phyloP scores from a whole-genome alignment of 2,329 filamentous ascomycete genomes.

The Bipolaris zeicola region DNA sequence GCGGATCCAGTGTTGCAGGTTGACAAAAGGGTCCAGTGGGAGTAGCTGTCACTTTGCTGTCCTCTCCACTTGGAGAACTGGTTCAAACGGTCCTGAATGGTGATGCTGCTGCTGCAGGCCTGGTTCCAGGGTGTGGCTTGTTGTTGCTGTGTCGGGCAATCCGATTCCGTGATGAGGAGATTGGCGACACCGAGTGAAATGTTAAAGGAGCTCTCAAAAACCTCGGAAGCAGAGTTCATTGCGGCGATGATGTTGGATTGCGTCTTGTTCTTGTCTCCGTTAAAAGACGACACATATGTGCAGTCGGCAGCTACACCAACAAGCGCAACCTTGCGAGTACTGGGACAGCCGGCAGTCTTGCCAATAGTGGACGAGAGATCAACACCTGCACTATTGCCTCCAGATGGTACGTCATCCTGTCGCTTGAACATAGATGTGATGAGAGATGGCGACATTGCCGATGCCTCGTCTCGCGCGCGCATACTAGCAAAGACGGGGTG shows the following conservation, averaged over 20 bases:
- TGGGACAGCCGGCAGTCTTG: conserved; percentile 80
- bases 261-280: conserved; percentile 70
- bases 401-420: conserved; percentile 69
- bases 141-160: conserved; percentile 74
- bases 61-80: conserved; percentile 90
- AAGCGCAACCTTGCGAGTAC: conserved; percentile 86
- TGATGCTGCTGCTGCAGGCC: conserved; percentile 64
- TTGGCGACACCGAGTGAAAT: conserved; percentile 91
- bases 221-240: conserved; percentile 83
- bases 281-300: conserved; percentile 77
- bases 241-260: conserved; percentile 77
- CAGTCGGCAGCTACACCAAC: conserved; percentile 94
- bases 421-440: conserved; percentile 70
- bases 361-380: conserved; percentile 83
- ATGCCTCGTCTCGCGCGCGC: conserved; percentile 57
- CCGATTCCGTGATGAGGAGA: conserved; percentile 73
- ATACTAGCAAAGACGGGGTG: conserved; percentile 68
- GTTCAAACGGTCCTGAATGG: conserved; percentile 80
- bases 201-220: conserved; percentile 93
- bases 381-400: conserved; percentile 76
- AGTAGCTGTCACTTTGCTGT: conserved; percentile 75
- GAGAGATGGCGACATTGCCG: conserved; percentile 62
- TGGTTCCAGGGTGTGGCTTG: conserved; percentile 82
- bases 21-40: conserved; percentile 90
- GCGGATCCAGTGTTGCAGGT: conserved; percentile 81